Evolutionary conservation across 1,284 basidiomycete genomes (phyloP).

Genomic region (Tremellales sp.): DNA sequence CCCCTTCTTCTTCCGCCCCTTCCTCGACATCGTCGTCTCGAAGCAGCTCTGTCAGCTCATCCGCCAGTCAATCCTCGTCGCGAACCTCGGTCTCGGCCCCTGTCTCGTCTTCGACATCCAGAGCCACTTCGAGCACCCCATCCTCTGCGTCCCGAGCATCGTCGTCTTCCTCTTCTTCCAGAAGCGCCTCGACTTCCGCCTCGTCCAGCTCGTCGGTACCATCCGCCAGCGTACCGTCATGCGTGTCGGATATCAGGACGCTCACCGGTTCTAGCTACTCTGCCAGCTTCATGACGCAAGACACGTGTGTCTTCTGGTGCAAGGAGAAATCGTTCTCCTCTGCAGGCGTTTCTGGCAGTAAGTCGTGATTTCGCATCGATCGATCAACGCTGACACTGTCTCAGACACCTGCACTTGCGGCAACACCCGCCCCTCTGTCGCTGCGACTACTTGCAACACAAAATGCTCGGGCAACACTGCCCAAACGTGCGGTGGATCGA

Average conservation of each 20-base stretch:
- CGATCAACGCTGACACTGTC: constrained; percentile 2
- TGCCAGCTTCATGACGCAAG: constrained; percentile 9
- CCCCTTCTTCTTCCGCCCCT: neutral
- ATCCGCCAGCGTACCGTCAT: neutral
- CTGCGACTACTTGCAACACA: constrained; percentile 9
- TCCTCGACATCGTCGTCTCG: neutral
- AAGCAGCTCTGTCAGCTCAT: no score
- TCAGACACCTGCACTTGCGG: constrained; percentile 7
- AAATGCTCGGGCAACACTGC: constrained; percentile 16
- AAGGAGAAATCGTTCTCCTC: constrained; percentile 8
- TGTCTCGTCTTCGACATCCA: neutral
- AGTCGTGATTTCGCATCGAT: constrained; percentile 12
- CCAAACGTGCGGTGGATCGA: constrained; percentile 19
- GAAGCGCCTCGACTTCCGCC: neutral
- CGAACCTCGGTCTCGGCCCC: neutral
- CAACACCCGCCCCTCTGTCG: constrained; percentile 3
- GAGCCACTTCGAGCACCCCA: neutral
- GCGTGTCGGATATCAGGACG: constrained; percentile 2
- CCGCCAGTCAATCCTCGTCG: neutral
- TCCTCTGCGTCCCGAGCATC: neutral
- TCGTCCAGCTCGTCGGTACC: neutral
- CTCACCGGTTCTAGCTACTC: constrained; percentile 8
- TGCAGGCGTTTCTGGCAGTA: constrained; percentile 18
- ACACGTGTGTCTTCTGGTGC: constrained; percentile 10
- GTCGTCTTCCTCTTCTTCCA: neutral